Evolutionary conservation across 495 filamentous ascomycete species (phyloP).

Genomic region (Hypoxylon fragiforme): DNA sequence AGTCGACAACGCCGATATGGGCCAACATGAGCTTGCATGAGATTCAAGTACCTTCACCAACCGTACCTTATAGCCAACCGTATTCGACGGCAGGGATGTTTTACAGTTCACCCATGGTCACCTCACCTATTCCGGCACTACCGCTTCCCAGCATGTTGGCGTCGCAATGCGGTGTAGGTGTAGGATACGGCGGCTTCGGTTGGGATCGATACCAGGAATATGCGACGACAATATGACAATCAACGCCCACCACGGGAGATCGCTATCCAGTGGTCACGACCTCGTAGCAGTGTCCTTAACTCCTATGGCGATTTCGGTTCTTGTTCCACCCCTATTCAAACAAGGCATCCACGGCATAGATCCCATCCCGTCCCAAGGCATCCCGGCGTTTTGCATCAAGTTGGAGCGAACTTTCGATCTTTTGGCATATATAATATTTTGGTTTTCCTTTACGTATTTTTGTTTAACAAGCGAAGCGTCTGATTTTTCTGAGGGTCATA

Average conservation of each 20-base stretch:
- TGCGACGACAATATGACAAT: conserved; percentile 66
- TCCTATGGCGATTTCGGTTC: conserved; percentile 19
- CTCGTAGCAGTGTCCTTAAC: conserved; percentile 31
- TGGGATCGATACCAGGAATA: conserved; percentile 75
- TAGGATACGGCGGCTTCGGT: conserved; percentile 73
- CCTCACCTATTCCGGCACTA: conserved; percentile 73
- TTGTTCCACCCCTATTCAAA: conserved; percentile 19
- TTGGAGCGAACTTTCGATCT: conserved; percentile 43
- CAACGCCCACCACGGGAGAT: conserved; percentile 45
- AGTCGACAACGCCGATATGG: conserved; percentile 78
- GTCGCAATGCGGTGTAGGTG: conserved; percentile 77
- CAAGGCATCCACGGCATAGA: conserved; percentile 35
- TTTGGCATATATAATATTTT: conserved; percentile 33
- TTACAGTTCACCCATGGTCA: conserved; percentile 64
- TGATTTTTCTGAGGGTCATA: conserved; percentile 34
- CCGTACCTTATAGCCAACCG: conserved; percentile 79
- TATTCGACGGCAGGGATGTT: conserved; percentile 67
- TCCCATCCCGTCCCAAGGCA: conserved; percentile 36
- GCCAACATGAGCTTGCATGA: conserved; percentile 74
- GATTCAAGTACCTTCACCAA: conserved; percentile 67
- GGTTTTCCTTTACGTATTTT: conserved; percentile 30
- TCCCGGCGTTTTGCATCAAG: conserved; percentile 48
- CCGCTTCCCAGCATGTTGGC: conserved; percentile 90
- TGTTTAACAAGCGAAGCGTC: conserved; percentile 48
- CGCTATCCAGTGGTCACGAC: conserved; percentile 47